These are phyloP conservation scores for Crithidia expoeki DNA, from an alignment of 208 protist species.

Conservation along the genomic window DNA sequence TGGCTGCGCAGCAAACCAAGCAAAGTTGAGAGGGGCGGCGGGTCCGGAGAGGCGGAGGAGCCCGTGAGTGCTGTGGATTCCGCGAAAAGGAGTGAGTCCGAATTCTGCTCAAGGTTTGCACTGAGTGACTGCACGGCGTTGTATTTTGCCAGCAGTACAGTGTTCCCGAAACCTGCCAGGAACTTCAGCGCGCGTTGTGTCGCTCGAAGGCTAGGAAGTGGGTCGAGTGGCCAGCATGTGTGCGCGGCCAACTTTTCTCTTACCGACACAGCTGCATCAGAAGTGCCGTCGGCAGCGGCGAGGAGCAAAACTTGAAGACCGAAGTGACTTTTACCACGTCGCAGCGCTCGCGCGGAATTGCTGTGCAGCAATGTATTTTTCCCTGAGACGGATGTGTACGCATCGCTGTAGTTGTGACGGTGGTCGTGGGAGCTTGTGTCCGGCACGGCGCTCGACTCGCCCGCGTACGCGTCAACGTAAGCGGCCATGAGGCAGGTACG, in stretches of 20 bases:
- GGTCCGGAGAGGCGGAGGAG: too few relatives aligned
- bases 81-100: neutral
- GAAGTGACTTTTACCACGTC: neutral
- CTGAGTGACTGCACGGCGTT: slow-evolving; percentile 12
- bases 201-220: neutral
- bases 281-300: neutral
- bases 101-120: neutral
- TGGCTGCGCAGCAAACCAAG: slow-evolving; percentile 3
- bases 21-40: neutral
- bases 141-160: slow-evolving; percentile 7
- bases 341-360: neutral
- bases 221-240: slow-evolving; percentile 26
- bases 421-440: too few relatives aligned
- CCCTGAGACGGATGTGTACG: neutral
- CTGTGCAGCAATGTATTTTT: too few relatives aligned
- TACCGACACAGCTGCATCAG: neutral
- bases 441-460: neutral
- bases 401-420: neutral
- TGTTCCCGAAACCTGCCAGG: neutral
- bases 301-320: slow-evolving; percentile 27
- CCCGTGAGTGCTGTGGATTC: too few relatives aligned
- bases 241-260: slow-evolving; percentile 10
- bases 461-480: slow-evolving; percentile 16
- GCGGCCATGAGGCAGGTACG: slow-evolving; percentile 20
- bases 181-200: slow-evolving; percentile 6